phyloP scores from a whole-genome alignment of 805 yeast genomes.

The Candida maltosa region DNA sequence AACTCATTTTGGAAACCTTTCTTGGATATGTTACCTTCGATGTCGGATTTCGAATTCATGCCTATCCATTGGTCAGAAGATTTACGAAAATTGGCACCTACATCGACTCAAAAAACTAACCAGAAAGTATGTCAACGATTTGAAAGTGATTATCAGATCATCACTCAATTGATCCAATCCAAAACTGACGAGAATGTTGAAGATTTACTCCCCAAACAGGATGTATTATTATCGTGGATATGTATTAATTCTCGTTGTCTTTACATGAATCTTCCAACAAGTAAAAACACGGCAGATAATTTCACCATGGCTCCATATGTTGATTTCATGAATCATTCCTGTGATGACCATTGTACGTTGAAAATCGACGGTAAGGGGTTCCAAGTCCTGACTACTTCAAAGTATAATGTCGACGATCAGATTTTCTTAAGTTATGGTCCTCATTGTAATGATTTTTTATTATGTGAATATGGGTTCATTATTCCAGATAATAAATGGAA shows the following conservation, averaged over 20 bases:
- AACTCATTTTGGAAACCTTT: slow-evolving; percentile 69
- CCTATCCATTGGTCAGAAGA: slow-evolving; percentile 63
- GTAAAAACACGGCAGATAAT: slow-evolving; percentile 52
- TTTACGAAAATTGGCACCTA: slow-evolving; percentile 43
- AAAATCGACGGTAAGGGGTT: slow-evolving; percentile 48
- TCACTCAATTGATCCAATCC: slow-evolving; percentile 18
- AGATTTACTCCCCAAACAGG: slow-evolving; percentile 13
- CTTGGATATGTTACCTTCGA: slow-evolving; percentile 58
- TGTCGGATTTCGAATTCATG: slow-evolving; percentile 47
- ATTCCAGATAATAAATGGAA: slow-evolving; percentile 63
- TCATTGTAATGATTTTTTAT: slow-evolving; percentile 76
- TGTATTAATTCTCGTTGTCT: slow-evolving; percentile 90
- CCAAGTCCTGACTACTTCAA: slow-evolving; percentile 37
- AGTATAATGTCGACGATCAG: slow-evolving; percentile 47
- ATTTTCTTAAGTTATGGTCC: slow-evolving; percentile 80
- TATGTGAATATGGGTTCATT: slow-evolving; percentile 86
- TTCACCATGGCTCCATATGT: slow-evolving; percentile 90
- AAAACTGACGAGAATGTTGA: slow-evolving; percentile 1
- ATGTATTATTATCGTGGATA: slow-evolving; percentile 72
- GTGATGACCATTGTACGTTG: slow-evolving; percentile 52
- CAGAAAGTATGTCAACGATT: slow-evolving; percentile 42
- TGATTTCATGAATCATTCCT: slow-evolving; percentile 79
- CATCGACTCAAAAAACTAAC: slow-evolving; percentile 36
- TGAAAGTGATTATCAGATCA: slow-evolving; percentile 40
- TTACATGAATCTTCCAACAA: slow-evolving; percentile 64